Percentiles rank a stretch among this genome's conserved stretches.
These are phyloP conservation scores for Apiotrichum brassicae DNA, from an alignment of 1,284 basidiomycete species.

Conservation along the genomic window DNA sequence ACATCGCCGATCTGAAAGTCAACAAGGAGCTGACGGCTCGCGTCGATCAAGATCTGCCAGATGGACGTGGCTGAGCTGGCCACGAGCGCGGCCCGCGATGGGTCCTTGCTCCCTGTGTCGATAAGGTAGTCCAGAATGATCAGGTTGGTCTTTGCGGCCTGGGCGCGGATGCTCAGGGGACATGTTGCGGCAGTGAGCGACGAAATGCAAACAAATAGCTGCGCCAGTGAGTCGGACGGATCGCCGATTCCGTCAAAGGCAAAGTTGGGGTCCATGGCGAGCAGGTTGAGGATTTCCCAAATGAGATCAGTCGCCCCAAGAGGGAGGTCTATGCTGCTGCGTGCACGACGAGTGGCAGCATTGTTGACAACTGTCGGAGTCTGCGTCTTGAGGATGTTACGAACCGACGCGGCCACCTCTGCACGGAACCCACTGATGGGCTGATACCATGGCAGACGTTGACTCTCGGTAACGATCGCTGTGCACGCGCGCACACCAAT, in stretches of 20 bases:
- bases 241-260: conserved; percentile 20
- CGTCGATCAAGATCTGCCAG: conserved; percentile 37
- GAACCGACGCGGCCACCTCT: conserved; percentile 22
- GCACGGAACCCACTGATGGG: conserved; percentile 17
- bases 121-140: conserved; percentile 20
- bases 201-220: conserved; percentile 22
- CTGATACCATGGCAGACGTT: conserved; percentile 31
- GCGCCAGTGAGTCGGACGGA: conserved; percentile 17
- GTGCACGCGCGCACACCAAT: conserved; percentile 64
- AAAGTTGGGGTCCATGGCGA: conserved; percentile 28
- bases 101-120: conserved; percentile 5
- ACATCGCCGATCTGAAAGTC: conserved; percentile 34
- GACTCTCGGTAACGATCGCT: conserved; percentile 48
- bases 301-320: conserved; percentile 21
- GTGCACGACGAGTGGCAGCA: conserved; percentile 5
- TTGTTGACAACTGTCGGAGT: conserved; percentile 6
- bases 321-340: conserved; percentile 17
- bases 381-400: conserved; percentile 27
- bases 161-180: conserved; percentile 23
- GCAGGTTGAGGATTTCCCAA: conserved; percentile 29
- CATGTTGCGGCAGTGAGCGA: conserved; percentile 25
- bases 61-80: conserved; percentile 10
- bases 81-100: conserved; percentile 4
- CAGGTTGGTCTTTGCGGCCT: conserved; percentile 24
- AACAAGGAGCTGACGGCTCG: conserved; percentile 29